Evolutionary conservation across 169 alveolate species (phyloP).

Genomic region (Eimeria mitis): DNA sequence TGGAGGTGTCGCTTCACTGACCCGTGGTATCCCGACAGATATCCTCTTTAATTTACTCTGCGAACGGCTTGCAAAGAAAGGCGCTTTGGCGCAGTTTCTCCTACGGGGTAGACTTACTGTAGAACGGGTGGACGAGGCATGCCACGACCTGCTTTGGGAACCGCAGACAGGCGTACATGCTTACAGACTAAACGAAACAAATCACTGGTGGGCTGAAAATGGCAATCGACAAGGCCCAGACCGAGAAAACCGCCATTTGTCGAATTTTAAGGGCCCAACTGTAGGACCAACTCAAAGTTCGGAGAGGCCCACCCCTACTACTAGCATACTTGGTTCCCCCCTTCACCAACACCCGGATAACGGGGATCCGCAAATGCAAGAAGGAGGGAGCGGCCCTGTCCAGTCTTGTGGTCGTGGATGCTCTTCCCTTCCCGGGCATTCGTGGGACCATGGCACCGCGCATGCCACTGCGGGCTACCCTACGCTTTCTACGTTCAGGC

Average conservation of each 20-base stretch:
- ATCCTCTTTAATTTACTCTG: constrained; percentile 2
- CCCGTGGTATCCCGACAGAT: constrained; percentile 37
- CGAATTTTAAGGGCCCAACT: neutral
- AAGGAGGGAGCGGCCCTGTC: neutral
- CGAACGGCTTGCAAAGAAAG: neutral
- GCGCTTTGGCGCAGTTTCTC: constrained; percentile 20
- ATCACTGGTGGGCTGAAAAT: constrained; percentile 60
- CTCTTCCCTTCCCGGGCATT: neutral
- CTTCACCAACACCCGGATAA: neutral
- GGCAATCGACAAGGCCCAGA: neutral
- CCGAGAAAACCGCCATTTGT: neutral
- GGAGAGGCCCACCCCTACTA: neutral
- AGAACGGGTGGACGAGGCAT: constrained; percentile 45
- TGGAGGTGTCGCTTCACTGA: constrained; percentile 8
- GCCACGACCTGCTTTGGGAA: constrained; percentile 40
- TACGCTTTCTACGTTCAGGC: neutral
- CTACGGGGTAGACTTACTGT: constrained; percentile 13
- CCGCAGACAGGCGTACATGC: constrained; percentile 42
- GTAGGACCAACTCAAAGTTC: neutral
- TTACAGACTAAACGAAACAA: constrained; percentile 22
- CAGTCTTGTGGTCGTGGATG: neutral
- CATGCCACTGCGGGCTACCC: neutral
- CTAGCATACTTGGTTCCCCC: neutral
- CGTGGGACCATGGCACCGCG: neutral
- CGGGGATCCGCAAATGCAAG: neutral